These are phyloP conservation scores for Batrachochytrium dendrobatidis DNA, from an alignment of 371 early-diverging fungal genomes.

Conservation along the genomic window DNA sequence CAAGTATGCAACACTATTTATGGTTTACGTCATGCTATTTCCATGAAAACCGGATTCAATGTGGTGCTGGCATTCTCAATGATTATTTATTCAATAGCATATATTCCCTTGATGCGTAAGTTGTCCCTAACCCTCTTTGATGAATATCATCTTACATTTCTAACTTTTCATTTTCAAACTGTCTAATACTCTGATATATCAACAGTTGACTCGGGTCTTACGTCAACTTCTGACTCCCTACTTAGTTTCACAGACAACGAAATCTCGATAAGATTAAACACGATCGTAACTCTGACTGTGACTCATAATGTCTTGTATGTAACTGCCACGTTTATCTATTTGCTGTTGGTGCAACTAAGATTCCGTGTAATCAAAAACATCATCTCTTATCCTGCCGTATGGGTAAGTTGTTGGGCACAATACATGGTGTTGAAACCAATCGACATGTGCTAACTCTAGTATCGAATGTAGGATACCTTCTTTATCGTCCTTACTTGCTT, in stretches of 20 bases:
- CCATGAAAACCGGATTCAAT: conserved; percentile 10
- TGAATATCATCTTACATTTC: neutral
- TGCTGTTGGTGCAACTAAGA: neutral
- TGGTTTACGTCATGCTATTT: conserved; percentile 5
- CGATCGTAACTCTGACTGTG: neutral
- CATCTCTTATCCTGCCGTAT: neutral
- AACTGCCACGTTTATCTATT: neutral
- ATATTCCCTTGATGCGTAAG: conserved; percentile 14
- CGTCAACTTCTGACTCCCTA: neutral
- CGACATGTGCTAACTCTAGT: no score
- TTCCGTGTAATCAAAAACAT: conserved; percentile 9
- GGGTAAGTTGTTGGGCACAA: neutral
- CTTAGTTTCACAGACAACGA: neutral
- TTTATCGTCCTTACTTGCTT: conserved; percentile 21
- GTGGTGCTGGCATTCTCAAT: neutral
- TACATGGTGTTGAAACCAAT: no score
- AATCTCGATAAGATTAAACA: neutral
- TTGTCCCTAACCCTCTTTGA: neutral
- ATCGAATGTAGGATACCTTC: conserved; percentile 7
- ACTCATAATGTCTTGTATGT: neutral
- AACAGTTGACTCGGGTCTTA: neutral
- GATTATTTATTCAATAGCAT: conserved; percentile 11
- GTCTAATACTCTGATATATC: conserved; percentile 1
- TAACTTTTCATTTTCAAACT: neutral
- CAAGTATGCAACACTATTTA: conserved; percentile 11